These are phyloP conservation scores for Blumeria graminis DNA, from an alignment of 2,329 filamentous ascomycete species.

Conservation along the genomic window DNA sequence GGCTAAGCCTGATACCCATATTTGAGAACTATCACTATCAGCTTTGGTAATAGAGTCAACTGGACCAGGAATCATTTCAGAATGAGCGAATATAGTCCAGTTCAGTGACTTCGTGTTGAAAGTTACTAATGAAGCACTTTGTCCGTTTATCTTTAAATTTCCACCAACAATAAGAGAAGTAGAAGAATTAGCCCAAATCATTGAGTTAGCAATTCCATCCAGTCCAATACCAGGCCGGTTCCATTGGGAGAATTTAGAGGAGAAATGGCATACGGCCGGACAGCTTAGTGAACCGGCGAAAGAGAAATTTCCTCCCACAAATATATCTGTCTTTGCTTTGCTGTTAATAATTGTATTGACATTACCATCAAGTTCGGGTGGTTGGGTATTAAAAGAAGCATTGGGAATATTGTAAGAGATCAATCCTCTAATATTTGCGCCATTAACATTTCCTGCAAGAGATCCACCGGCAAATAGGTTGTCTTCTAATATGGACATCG, in stretches of 20 bases:
- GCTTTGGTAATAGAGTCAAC: conserved; percentile 54
- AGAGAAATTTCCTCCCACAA: conserved; percentile 67
- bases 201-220: conserved; percentile 40
- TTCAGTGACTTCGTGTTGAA: conserved; percentile 43
- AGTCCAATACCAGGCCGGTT: conserved; percentile 51
- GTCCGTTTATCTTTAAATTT: conserved; percentile 43
- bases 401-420: conserved; percentile 53
- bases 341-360: conserved; percentile 57
- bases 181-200: conserved; percentile 53
- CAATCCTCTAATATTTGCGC: conserved; percentile 42
- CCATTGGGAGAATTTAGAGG: conserved; percentile 50
- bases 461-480: conserved; percentile 64
- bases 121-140: conserved; percentile 39
- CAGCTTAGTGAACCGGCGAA: conserved; percentile 65
- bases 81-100: conserved; percentile 41
- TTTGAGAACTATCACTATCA: conserved; percentile 42
- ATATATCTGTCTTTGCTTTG: conserved; percentile 49
- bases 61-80: conserved; percentile 49
- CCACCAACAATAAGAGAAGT: conserved; percentile 56
- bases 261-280: conserved; percentile 59
- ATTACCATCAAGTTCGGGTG: conserved; percentile 48
- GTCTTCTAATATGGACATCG: conserved; percentile 41
- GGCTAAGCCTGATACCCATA: conserved; percentile 62
- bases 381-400: conserved; percentile 42
- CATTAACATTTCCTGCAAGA: conserved; percentile 45